Conservation (phyloP, 805 yeast genomes). For the Starmerella ratchasimensis region DNA sequence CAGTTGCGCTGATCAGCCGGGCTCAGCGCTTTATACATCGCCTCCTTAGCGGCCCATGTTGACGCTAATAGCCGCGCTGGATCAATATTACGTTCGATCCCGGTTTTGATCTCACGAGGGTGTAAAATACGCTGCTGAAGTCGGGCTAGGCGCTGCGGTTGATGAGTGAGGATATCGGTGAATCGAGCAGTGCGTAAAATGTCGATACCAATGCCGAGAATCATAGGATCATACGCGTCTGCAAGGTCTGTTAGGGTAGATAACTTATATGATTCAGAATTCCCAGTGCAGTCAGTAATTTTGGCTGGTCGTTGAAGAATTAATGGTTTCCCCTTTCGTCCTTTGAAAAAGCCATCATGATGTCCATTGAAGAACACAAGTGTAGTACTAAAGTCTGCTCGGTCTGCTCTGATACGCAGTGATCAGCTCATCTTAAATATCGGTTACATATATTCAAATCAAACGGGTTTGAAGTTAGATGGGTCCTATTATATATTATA, state of each 20-base stretch:
- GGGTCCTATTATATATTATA: too few relatives aligned
- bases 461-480: too few relatives aligned
- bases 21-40: slow-evolving; percentile 49
- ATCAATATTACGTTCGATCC: background rate
- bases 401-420: too few relatives aligned
- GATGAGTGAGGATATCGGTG: slow-evolving; percentile 28
- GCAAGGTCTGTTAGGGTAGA: background rate
- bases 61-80: slow-evolving; percentile 34
- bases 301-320: background rate
- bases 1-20: slow-evolving; percentile 37
- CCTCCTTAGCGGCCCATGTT: slow-evolving; percentile 66
- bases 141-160: slow-evolving; percentile 29
- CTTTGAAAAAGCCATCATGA: too few relatives aligned
- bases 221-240: too few relatives aligned
- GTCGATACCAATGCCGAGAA: slow-evolving; percentile 46
- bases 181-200: slow-evolving; percentile 38
- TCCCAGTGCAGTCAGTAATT: too few relatives aligned
- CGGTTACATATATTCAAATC: too few relatives aligned
- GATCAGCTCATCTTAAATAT: too few relatives aligned
- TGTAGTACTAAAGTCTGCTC: too few relatives aligned
- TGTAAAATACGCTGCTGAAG: slow-evolving; percentile 41
- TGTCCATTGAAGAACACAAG: too few relatives aligned
- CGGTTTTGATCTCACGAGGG: slow-evolving; percentile 28
- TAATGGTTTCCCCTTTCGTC: background rate
- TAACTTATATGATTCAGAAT: too few relatives aligned